A percentile compares a stretch with the other conserved stretches of the same genome.
These are phyloP conservation scores for Pisolithus sp. DNA, from an alignment of 768 basidiomycete genomes.

Conservation along the genomic window DNA sequence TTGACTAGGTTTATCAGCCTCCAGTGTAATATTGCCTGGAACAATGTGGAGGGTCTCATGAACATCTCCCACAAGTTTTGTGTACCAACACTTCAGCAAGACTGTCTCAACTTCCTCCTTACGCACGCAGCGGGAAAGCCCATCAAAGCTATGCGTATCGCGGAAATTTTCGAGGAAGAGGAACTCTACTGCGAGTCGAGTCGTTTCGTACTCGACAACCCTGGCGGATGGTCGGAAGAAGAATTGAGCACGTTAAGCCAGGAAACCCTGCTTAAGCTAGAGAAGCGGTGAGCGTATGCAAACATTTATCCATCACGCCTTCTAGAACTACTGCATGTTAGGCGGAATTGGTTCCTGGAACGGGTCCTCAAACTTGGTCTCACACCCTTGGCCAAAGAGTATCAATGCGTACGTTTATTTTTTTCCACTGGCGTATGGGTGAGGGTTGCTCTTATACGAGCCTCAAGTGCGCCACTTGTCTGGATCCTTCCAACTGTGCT, in stretches of 20 bases:
- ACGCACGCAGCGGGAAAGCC: slow-evolving; percentile 91
- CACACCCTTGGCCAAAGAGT: slow-evolving; percentile 85
- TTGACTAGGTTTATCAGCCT: slow-evolving; percentile 38
- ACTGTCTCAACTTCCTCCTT: slow-evolving; percentile 82
- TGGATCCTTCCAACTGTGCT: slow-evolving; percentile 74
- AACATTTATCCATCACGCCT: neutral
- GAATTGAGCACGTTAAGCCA: slow-evolving; percentile 77
- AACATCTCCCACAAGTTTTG: slow-evolving; percentile 88
- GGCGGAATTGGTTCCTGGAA: slow-evolving; percentile 93
- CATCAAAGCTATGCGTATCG: slow-evolving; percentile 88
- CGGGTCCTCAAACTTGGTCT: slow-evolving; percentile 87
- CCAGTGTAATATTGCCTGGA: slow-evolving; percentile 92
- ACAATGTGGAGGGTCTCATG: slow-evolving; percentile 88
- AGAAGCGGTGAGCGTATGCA: slow-evolving; percentile 55
- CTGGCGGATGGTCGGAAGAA: slow-evolving; percentile 76
- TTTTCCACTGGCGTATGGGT: neutral
- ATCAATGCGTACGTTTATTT: slow-evolving; percentile 68
- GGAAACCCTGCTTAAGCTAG: slow-evolving; percentile 82
- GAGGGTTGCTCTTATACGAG: neutral
- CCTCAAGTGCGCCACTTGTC: slow-evolving; percentile 72
- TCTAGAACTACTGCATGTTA: slow-evolving; percentile 20
- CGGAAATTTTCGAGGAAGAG: slow-evolving; percentile 85
- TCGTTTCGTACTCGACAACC: slow-evolving; percentile 88
- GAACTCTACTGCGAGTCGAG: slow-evolving; percentile 87
- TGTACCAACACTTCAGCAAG: slow-evolving; percentile 71